Evolutionary conservation across 2,329 filamentous ascomycete species (phyloP).

Genomic region (Penicillium sp.): DNA sequence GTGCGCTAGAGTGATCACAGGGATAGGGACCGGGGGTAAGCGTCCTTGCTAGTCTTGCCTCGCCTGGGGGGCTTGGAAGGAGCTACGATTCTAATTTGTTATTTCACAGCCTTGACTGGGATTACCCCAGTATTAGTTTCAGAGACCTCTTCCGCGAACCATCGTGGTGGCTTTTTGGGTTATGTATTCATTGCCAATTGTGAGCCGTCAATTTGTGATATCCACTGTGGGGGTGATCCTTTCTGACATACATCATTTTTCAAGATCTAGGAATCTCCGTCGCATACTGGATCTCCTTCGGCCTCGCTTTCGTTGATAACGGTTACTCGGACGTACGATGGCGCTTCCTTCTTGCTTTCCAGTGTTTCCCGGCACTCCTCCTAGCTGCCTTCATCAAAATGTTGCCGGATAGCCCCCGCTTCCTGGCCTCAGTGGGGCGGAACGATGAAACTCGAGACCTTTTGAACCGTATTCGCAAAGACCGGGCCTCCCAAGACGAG

Average conservation of each 20-base stretch:
- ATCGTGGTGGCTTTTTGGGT: constrained; percentile 48
- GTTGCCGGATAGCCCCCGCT: constrained; percentile 35
- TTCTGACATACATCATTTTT: neutral
- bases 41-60: constrained; percentile 8
- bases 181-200: constrained; percentile 55
- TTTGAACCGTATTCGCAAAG: constrained; percentile 39
- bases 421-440: constrained; percentile 32
- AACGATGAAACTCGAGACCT: constrained; percentile 50
- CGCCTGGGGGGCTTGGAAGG: neutral
- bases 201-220: constrained; percentile 11
- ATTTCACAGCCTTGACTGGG: constrained; percentile 41
- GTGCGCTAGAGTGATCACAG: constrained; percentile 50
- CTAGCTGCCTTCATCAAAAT: constrained; percentile 30
- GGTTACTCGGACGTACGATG: constrained; percentile 35
- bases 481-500: constrained; percentile 19
- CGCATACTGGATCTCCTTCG: constrained; percentile 39
- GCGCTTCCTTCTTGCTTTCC: constrained; percentile 36
- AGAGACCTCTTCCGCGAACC: constrained; percentile 48
- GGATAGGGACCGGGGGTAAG: constrained; percentile 51
- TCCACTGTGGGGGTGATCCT: neutral
- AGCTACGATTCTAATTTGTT: constrained; percentile 10
- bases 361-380: constrained; percentile 32
- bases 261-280: constrained; percentile 48
- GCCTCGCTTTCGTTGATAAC: constrained; percentile 33
- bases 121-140: constrained; percentile 51